Percentiles rank a stretch among this genome's conserved stretches.
Conservation (phyloP, 2,329 filamentous ascomycete species). For the Fusarium caatingaense region DNA sequence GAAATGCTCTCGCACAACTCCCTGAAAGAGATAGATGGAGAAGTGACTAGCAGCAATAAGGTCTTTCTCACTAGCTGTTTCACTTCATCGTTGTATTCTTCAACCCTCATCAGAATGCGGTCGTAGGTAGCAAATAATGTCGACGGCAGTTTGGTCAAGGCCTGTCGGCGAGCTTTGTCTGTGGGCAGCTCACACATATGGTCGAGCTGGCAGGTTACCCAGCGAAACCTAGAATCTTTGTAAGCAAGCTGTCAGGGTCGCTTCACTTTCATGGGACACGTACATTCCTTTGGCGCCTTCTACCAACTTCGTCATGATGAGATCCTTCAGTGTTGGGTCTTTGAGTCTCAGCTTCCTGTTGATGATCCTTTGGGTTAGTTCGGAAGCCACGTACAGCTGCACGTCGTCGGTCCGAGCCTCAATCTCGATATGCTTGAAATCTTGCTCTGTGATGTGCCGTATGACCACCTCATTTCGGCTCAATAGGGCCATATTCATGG, state of each 20-base stretch:
- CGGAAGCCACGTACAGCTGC: conserved; percentile 19
- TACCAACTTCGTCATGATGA: conserved; percentile 12
- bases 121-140: conserved; percentile 15
- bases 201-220: conserved; percentile 38
- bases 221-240: conserved; percentile 20
- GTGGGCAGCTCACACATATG: conserved; percentile 24
- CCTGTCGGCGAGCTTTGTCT: conserved; percentile 18
- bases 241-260: accelerated
- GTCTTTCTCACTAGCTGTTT: conserved; percentile 11
- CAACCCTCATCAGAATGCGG: conserved; percentile 10
- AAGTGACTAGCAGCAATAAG: background rate
- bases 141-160: conserved; percentile 10
- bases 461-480: conserved; percentile 25
- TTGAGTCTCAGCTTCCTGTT: background rate
- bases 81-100: background rate
- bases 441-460: accelerated
- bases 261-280: accelerated
- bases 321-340: conserved; percentile 6
- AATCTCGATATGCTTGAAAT: background rate
- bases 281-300: conserved; percentile 27
- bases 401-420: conserved; percentile 13
- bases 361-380: conserved; percentile 13
- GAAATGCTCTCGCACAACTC: conserved; percentile 22
- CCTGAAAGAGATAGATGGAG: accelerated
- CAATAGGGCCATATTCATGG: background rate